Conservation (phyloP, 306 rosid genomes). For the Dryas alaskensis region DNA sequence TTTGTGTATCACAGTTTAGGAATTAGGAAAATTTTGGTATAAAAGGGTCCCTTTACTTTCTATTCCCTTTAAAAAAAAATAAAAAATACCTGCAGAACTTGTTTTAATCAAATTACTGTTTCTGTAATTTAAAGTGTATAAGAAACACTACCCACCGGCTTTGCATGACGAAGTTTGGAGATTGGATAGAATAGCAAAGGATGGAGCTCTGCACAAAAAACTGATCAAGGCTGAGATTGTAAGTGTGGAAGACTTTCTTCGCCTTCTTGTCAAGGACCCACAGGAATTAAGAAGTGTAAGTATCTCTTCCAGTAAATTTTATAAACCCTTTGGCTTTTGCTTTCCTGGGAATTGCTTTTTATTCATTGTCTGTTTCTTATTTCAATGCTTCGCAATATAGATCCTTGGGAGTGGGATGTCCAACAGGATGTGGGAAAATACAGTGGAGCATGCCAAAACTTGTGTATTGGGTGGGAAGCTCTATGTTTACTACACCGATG, state of each 20-base stretch:
- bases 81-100: constrained; percentile 1
- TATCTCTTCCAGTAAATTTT: constrained; percentile 11
- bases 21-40: no score
- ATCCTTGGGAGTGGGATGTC: constrained; percentile 91
- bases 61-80: no score
- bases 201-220: constrained; percentile 84
- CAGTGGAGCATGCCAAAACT: constrained; percentile 89
- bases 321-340: constrained; percentile 13
- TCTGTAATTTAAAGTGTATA: constrained; percentile 58
- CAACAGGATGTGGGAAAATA: constrained; percentile 90
- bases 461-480: constrained; percentile 78
- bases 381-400: constrained; percentile 31
- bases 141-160: constrained; percentile 88
- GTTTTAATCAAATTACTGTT: constrained; percentile 10
- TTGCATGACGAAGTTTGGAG: constrained; percentile 90
- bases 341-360: not conserved
- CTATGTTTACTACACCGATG: constrained; percentile 67
- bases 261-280: constrained; percentile 63
- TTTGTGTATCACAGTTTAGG: not conserved
- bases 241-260: constrained; percentile 78
- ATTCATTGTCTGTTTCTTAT: constrained; percentile 3
- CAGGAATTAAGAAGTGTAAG: constrained; percentile 80
- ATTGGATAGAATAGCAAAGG: constrained; percentile 81
- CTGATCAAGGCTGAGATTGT: constrained; percentile 49
- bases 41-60: no score